Evolutionary conservation across 129 eudicot genomes (phyloP).

Genomic region (Helianthus annuus): DNA sequence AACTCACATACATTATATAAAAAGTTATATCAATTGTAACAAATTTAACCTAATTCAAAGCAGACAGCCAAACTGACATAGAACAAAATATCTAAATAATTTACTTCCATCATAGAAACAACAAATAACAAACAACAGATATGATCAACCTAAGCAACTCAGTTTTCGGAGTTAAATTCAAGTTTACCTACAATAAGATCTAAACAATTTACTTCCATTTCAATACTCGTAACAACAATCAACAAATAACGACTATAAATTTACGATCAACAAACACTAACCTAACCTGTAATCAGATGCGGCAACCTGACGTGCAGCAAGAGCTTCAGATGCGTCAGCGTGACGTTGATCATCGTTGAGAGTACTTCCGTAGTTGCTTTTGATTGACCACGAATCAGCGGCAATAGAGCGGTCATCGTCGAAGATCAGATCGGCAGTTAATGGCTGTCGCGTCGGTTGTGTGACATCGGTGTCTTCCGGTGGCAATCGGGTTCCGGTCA

Average conservation of each 20-base stretch:
- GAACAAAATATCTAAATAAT: too few species aligned
- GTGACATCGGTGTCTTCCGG: slow-evolving; percentile 39
- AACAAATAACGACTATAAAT: background rate
- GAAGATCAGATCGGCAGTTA: slow-evolving; percentile 82
- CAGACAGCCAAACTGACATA: too few species aligned
- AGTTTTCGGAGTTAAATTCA: too few species aligned
- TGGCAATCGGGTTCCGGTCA: slow-evolving; percentile 79
- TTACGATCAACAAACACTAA: background rate
- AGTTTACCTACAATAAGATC: too few species aligned
- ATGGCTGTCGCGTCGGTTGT: slow-evolving; percentile 47
- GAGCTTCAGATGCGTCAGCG: slow-evolving; percentile 97
- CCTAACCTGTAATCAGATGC: slow-evolving; percentile 88
- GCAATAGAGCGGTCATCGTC: slow-evolving; percentile 95
- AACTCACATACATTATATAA: too few species aligned
- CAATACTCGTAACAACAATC: too few species aligned
- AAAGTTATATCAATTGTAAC: too few species aligned
- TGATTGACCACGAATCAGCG: slow-evolving; percentile 97
- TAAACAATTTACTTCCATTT: too few species aligned
- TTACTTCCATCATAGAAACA: too few species aligned
- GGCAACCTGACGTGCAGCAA: slow-evolving; percentile 67
- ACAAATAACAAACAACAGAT: too few species aligned
- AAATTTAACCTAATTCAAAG: too few species aligned
- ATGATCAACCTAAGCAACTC: too few species aligned
- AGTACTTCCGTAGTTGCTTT: slow-evolving; percentile 95
- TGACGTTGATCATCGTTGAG: slow-evolving; percentile 96